Conservation (phyloP, 2,329 filamentous ascomycete species). For the Botryotinia convoluta region DNA sequence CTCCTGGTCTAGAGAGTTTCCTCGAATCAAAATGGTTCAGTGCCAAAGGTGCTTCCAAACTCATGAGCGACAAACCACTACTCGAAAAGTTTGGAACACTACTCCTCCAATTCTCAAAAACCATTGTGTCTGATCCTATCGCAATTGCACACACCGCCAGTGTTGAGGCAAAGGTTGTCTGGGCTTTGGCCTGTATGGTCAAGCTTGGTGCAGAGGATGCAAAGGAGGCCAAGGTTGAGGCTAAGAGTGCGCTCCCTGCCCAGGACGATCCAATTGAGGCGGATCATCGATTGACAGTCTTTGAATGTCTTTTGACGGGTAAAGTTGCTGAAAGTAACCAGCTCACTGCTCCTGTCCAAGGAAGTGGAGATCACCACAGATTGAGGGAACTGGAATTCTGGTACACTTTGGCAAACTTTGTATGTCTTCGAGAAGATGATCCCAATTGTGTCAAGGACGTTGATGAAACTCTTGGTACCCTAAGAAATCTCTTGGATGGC, state of each 20-base stretch:
- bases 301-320: slow-evolving; percentile 75
- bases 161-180: slow-evolving; percentile 58
- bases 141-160: slow-evolving; percentile 54
- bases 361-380: slow-evolving; percentile 52
- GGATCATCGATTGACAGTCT: slow-evolving; percentile 67
- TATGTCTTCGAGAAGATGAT: slow-evolving; percentile 62
- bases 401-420: slow-evolving; percentile 71
- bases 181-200: slow-evolving; percentile 53
- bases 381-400: slow-evolving; percentile 75
- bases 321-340: slow-evolving; percentile 60
- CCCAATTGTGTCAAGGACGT: slow-evolving; percentile 55
- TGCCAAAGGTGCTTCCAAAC: slow-evolving; percentile 41
- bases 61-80: slow-evolving; percentile 56
- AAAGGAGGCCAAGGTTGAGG: slow-evolving; percentile 36
- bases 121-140: slow-evolving; percentile 48
- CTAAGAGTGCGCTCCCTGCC: slow-evolving; percentile 43
- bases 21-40: slow-evolving; percentile 84
- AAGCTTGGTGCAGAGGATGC: slow-evolving; percentile 35
- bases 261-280: slow-evolving; percentile 63
- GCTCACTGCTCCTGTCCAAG: slow-evolving; percentile 50
- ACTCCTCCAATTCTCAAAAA: slow-evolving; percentile 52
- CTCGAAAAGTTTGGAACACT: slow-evolving; percentile 66
- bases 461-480: slow-evolving; percentile 61
- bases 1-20: slow-evolving; percentile 68
- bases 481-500: slow-evolving; percentile 71